Percentiles rank a stretch among this genome's conserved stretches.
Evolutionary conservation across 805 yeast genomes (phyloP).

Genomic region (Lachancea thermotolerans): DNA sequence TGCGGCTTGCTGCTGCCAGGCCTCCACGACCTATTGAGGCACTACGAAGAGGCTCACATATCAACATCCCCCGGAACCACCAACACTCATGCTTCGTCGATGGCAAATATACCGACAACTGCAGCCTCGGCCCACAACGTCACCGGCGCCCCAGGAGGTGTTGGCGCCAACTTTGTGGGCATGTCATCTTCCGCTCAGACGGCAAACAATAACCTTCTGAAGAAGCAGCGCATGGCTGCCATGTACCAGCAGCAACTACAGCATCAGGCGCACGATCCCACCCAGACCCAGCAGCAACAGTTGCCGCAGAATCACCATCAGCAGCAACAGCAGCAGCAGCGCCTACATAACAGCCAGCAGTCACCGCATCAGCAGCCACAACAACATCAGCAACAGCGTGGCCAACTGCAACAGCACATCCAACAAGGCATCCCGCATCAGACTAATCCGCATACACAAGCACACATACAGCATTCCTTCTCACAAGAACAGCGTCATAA

Average conservation of each 20-base stretch:
- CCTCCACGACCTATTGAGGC: conserved; percentile 84
- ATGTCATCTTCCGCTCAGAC: not conserved
- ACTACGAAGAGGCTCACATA: conserved; percentile 95
- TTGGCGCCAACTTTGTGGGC: not conserved
- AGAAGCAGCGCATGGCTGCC: conserved; percentile 9
- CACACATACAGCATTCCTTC: conserved; percentile 5
- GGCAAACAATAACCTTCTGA: conserved; percentile 4
- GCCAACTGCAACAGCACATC: not conserved
- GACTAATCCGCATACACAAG: conserved; percentile 2
- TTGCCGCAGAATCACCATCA: conserved; percentile 8
- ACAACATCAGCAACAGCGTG: conserved; percentile 6
- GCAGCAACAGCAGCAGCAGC: conserved; percentile 9
- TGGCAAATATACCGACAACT: conserved; percentile 3
- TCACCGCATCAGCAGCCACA: conserved; percentile 17
- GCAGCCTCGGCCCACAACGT: not conserved
- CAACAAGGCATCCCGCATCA: conserved; percentile 7
- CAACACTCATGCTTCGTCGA: conserved; percentile 7
- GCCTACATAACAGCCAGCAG: conserved; percentile 9
- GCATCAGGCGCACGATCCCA: conserved; percentile 8
- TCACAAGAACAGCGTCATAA: conserved; percentile 8
- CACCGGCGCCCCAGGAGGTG: not conserved
- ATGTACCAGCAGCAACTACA: conserved; percentile 9
- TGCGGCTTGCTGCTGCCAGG: conserved; percentile 92
- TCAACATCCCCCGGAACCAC: conserved; percentile 44
- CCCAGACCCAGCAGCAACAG: conserved; percentile 16